A percentile compares a stretch with the other conserved stretches of the same genome.
These are phyloP conservation scores for Colletotrichum sp. DNA, from an alignment of 2,329 filamentous ascomycete species.

Conservation along the genomic window DNA sequence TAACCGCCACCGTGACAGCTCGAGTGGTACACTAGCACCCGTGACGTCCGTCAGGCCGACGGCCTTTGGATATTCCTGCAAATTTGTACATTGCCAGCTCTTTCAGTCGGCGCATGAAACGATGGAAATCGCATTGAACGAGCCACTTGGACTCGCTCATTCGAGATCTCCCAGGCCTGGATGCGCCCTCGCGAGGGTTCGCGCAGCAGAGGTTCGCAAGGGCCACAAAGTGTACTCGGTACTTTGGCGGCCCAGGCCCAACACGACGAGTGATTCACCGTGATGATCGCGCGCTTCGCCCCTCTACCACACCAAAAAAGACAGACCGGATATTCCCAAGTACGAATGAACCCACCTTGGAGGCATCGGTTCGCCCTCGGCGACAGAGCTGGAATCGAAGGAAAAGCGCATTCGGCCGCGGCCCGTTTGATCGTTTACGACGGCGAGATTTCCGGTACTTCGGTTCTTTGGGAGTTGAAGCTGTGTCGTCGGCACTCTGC, in stretches of 20 bases:
- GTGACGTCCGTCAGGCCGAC: constrained; percentile 6
- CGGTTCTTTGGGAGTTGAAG: constrained; percentile 67
- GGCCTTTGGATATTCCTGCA: neutral
- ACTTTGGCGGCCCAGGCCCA: neutral
- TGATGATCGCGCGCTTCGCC: neutral
- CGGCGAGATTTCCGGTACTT: constrained; percentile 66
- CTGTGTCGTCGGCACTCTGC: constrained; percentile 46
- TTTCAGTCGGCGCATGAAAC: neutral
- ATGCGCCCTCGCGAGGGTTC: neutral
- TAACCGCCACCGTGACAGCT: constrained; percentile 9
- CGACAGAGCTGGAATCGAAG: constrained; percentile 71
- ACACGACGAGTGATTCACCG: neutral
- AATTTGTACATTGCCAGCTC: neutral
- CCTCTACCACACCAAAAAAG: neutral
- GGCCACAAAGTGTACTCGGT: neutral
- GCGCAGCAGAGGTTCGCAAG: neutral
- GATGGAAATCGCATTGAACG: neutral
- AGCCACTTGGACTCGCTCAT: neutral
- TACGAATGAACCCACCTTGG: constrained; percentile 62
- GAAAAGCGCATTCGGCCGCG: constrained; percentile 74
- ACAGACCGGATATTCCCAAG: neutral
- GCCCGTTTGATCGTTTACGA: constrained; percentile 55
- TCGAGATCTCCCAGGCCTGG: neutral
- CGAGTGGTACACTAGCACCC: constrained; percentile 8
- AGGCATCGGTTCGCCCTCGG: constrained; percentile 60